Evolutionary conservation across 805 yeast species (phyloP).

Genomic region (Jamesozyma jinghongensis): DNA sequence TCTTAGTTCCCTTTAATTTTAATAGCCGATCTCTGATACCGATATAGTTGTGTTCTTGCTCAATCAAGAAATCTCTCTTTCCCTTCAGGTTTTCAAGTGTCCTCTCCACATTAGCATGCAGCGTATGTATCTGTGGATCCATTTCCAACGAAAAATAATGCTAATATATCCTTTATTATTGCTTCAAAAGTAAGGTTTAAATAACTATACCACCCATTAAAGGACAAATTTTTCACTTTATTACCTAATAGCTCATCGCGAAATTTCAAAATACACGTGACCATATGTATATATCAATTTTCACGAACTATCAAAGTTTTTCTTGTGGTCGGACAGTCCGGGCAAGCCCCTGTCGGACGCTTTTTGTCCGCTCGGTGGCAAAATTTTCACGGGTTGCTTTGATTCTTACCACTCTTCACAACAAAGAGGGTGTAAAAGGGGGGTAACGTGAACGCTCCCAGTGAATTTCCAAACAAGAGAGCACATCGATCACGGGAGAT

Average conservation of each 20-base stretch:
- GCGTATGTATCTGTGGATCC: conserved; percentile 10
- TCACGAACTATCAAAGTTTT: neutral
- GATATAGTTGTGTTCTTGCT: conserved; percentile 22
- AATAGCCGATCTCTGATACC: conserved; percentile 11
- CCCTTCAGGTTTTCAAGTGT: conserved; percentile 17
- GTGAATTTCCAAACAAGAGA: too few relatives aligned
- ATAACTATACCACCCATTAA: too few relatives aligned
- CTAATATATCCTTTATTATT: too few relatives aligned
- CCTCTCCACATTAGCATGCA: conserved; percentile 15
- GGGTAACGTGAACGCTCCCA: neutral
- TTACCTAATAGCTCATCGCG: neutral
- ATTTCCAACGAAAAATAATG: too few relatives aligned
- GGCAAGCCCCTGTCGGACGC: neutral
- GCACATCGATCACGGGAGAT: neutral
- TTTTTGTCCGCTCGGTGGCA: neutral
- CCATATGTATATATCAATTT: neutral
- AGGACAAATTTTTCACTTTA: too few relatives aligned
- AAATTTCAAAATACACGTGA: neutral
- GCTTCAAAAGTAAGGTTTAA: too few relatives aligned
- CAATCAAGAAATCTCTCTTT: conserved; percentile 21
- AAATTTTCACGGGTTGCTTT: neutral
- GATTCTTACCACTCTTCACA: neutral
- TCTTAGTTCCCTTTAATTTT: conserved; percentile 2
- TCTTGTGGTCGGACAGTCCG: too few relatives aligned
- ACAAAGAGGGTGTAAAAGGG: neutral